Base-by-base conservation (phyloP, 495 filamentous ascomycete genomes). In the Jackrogersella minutella region DNA sequence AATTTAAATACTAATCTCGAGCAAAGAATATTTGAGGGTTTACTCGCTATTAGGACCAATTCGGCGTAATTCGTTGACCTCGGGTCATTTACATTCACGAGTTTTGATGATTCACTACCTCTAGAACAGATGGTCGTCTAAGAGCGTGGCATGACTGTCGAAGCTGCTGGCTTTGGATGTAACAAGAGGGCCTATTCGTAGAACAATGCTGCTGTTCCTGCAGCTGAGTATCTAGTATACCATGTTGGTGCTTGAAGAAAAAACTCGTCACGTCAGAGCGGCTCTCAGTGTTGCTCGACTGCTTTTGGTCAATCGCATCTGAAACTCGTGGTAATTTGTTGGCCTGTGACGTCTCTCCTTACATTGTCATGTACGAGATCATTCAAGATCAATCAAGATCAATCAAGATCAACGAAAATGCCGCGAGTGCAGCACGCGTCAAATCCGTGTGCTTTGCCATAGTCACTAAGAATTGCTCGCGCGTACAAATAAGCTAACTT, bases 201-300 rank as follows among this genome's bases (percentile, higher is more conserved):
- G 39, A 30, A 63, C 60, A 50, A 24, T 40, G 40, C 33, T n/a
- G 52, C 33, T 51, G 52, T 64, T 57, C 43, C 8, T 57, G n/a
- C 7, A 24, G 19, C 22, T 19, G 30, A 36, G 28, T 36, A 44
- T 62, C 33, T 43, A 31, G 24, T 26, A n/a, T 3, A 26, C 5
- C 16, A 30, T 39, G 30, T 22, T 24, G 40, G 34, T 43, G 30
- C 16, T 37, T 22, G 6, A 22, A 2, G 3, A 22, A 22, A 37
- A 1, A 3, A 22, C 10, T 4, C 17, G 31, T 26, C 16, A 55
- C 41, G 59, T 56, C 30, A 52, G 49, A 36, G 49, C 49, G 30
- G 4, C 17, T 22, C 49, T 52, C 11, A 21, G 28, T 37, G 19
- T 16, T 44, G 53, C 2, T 33, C 21, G n/a, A 34, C 28, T 44